These are phyloP conservation scores for Fistulifera solaris DNA, from an alignment of 108 stramenopile species.

Conservation along the genomic window DNA sequence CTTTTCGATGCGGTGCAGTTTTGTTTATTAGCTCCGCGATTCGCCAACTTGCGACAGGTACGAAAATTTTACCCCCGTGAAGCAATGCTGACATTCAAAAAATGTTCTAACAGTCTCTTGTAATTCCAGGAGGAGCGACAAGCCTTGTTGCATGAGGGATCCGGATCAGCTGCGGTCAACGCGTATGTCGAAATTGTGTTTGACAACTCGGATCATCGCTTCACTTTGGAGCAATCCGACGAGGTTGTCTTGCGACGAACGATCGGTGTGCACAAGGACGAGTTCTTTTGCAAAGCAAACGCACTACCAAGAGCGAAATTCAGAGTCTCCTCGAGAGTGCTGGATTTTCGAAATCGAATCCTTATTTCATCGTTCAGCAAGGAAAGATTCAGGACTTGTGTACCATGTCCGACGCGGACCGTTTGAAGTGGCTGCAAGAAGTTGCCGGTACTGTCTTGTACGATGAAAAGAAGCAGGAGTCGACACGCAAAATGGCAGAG, in stretches of 20 bases:
- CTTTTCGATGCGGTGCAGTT: slow-evolving; percentile 98
- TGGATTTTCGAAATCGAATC: slow-evolving; percentile 96
- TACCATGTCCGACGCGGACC: slow-evolving; percentile 90
- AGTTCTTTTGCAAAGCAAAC: slow-evolving; percentile 97
- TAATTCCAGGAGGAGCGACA: slow-evolving; percentile 74
- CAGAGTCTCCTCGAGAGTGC: slow-evolving; percentile 91
- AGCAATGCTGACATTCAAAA: not conserved
- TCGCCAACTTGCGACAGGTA: slow-evolving; percentile 79
- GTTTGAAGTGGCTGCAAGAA: slow-evolving; percentile 90
- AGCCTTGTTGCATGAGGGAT: slow-evolving; percentile 87
- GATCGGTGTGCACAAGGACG: slow-evolving; percentile 98
- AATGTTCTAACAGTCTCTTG: not conserved
- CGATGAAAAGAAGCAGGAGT: slow-evolving; percentile 94
- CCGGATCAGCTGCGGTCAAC: slow-evolving; percentile 78
- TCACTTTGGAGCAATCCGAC: slow-evolving; percentile 84
- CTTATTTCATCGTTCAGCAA: slow-evolving; percentile 99
- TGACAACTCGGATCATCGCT: slow-evolving; percentile 94
- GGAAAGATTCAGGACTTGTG: slow-evolving; percentile 96
- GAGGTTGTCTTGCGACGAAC: slow-evolving; percentile 96
- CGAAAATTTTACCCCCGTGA: slow-evolving; percentile 9
- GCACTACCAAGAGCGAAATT: slow-evolving; percentile 89
- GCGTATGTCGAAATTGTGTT: slow-evolving; percentile 99
- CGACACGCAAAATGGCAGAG: slow-evolving; percentile 87
- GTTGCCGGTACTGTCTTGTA: slow-evolving; percentile 96
- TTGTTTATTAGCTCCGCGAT: slow-evolving; percentile 83